Conservation (phyloP, 192 early-diverging fungal species). For the Rhizoclosmatium globosum region DNA sequence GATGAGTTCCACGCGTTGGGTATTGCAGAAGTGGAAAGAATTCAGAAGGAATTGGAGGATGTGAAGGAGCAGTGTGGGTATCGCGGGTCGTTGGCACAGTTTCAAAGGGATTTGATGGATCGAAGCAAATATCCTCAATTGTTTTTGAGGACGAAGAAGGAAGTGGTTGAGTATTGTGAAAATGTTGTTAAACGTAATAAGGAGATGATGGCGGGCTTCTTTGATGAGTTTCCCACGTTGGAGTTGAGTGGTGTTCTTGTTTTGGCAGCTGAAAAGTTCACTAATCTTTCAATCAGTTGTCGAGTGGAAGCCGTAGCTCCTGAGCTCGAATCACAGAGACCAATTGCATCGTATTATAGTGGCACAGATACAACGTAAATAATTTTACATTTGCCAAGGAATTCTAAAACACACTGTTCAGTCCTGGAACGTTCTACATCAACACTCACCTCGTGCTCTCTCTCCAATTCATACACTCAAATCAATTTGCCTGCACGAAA, state of each 20-base stretch:
- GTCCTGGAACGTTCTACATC: constrained; percentile 20
- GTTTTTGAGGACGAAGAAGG: too few species aligned
- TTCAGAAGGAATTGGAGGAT: constrained; percentile 33
- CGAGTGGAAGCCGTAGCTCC: constrained; percentile 26
- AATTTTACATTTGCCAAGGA: neutral
- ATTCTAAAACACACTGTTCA: neutral
- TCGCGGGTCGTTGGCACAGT: constrained; percentile 35
- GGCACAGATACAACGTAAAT: constrained; percentile 20
- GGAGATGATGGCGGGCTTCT: constrained; percentile 17
- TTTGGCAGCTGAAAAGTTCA: neutral
- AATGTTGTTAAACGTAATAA: constrained; percentile 31
- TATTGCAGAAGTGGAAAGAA: constrained; percentile 41
- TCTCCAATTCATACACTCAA: constrained; percentile 1
- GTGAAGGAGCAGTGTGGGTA: constrained; percentile 30
- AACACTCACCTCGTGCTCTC: constrained; percentile 19
- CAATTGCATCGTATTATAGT: constrained; percentile 22
- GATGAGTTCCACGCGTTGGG: constrained; percentile 45
- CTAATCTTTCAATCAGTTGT: too few species aligned
- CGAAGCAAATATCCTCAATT: constrained; percentile 29
- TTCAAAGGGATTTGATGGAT: constrained; percentile 36
- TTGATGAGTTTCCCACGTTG: constrained; percentile 24
- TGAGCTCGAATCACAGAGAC: neutral
- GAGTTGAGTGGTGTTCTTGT: neutral
- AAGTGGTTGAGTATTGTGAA: constrained; percentile 33
- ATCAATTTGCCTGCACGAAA: constrained; percentile 38